Evolutionary conservation across 306 rosid species (phyloP), one percentile per base, ranked within the genome.

Genomic region (Vigna angularis): DNA sequence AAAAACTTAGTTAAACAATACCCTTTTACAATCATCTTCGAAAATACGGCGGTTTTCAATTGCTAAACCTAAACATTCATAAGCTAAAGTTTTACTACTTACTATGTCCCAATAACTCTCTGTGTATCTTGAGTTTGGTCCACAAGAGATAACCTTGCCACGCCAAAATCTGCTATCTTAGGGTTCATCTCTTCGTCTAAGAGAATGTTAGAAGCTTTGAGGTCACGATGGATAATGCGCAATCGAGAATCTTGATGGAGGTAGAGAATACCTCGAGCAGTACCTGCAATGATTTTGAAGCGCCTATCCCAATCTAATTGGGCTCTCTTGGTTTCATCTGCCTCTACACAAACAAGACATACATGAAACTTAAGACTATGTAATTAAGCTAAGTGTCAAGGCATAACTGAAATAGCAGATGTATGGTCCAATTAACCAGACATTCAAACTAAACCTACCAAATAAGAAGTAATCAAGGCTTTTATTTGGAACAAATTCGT

Each of bases 61-160:
- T 12, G 16, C 4, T 38, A 17, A 30, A 10, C 18, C 18, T 47
- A 61, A 28, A 30, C 14, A 36, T 44, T 16, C 36, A 17, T 20
- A 14, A 34, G 53, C 30, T 36, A 58, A 26, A 36, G 2, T 4
- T 66, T 0, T 0, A 48, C 7, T 12, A 65, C 75, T 78, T 78
- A 86, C 87, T n/a, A 63, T 8, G 91, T 85, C 36, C 83, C 77
- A 71, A 36, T 72, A 61, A 79, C 38, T 61, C 36, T 70, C 4
- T 5, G 4, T 50, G 83, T 79, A 38, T 49, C 18, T 7, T 71
- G 83, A 15, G 83, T 71, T 50, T 79, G 77, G 2, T 79, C 49
- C 6, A 12, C 2, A 16, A 24, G 22, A 38, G 70, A 61, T 2
- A 61, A 28, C 24, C 57, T 79, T 59, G 82, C 80, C 48, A 58